phyloP scores from a whole-genome alignment of 768 basidiomycete species.

The Boletales sp. region DNA sequence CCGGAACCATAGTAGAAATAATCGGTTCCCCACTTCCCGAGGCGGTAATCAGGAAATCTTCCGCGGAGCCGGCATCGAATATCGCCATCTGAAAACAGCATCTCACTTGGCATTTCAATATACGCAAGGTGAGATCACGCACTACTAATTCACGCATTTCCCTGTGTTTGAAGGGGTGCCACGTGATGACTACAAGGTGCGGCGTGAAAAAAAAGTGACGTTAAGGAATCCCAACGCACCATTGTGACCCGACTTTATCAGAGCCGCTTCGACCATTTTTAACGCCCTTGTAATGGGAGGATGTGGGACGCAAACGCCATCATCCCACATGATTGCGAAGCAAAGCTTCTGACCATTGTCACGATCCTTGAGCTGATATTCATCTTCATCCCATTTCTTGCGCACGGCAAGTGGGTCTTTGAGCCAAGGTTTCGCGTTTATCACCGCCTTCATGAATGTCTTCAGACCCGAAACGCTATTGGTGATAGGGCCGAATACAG shows the following conservation, averaged over 20 bases:
- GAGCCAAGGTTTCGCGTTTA: conserved; percentile 60
- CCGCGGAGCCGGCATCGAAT: conserved; percentile 43
- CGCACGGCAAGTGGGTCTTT: conserved; percentile 57
- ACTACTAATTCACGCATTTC: conserved; percentile 44
- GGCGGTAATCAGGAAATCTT: conserved; percentile 43
- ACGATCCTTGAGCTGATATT: conserved; percentile 58
- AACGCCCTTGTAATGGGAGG: conserved; percentile 65
- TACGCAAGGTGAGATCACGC: conserved; percentile 9
- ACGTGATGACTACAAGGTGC: conserved; percentile 56
- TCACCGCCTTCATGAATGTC: conserved; percentile 60
- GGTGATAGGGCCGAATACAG: conserved; percentile 73
- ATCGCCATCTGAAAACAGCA: conserved; percentile 20
- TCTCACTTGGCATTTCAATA: no score
- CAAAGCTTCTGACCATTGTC: conserved; percentile 49
- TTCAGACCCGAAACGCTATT: conserved; percentile 58
- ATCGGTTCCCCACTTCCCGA: conserved; percentile 51
- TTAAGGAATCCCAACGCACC: conserved; percentile 35
- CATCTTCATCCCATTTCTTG: conserved; percentile 59
- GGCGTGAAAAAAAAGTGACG: background rate
- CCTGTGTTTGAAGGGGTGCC: conserved; percentile 54
- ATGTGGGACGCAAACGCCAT: conserved; percentile 55
- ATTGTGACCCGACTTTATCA: conserved; percentile 60
- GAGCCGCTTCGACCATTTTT: conserved; percentile 49
- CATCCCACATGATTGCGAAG: conserved; percentile 65
- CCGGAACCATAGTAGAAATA: conserved; percentile 44